Evolutionary conservation across 139 green algal species (phyloP), one percentile per base, ranked within the genome.

Genomic region (Mychonastes homosphaera): DNA sequence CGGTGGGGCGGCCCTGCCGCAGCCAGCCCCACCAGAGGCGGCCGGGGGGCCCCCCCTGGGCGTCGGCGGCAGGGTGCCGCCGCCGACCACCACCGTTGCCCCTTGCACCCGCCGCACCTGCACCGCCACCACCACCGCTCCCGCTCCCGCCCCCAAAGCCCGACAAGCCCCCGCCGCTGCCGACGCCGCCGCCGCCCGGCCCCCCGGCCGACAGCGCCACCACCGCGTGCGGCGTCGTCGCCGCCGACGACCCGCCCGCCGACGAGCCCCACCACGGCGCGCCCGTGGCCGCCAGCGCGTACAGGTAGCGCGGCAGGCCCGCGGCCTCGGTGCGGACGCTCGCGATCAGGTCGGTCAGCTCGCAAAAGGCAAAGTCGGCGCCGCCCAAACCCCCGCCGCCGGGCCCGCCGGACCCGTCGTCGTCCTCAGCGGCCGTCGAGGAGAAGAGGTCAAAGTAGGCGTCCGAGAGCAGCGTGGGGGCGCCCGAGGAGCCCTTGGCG

Each of bases 311-410:
- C 45, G 24, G 45, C 45, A 53, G 12, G 27, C 9, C 15, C 51
- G 16, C 51, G 30, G n/a, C 50, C 40, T 67, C 61, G 8, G 61
- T 60, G 3, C 46, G 13, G n/a, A 66, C 69, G 1, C 62, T 74
- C 41, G 34, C 58, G 56, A 67, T 67, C 30, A 62, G 73, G 36
- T 82, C 77, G 6, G 72, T 68, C 0, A 81, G 56, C 35, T 82
- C 70, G 12, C 35, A 24, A 8, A 87, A 28, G 23, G 79, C 35
- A 40, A 83, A 83, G 60, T 84, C 72, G 1, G 73, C 64, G 4
- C 56, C 63, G 57, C 68, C 68, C 3, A 58, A 56, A 10, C 49
- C 35, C 2, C 27, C 35, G n/a, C 49, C 34, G 27, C 26, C 23
- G 46, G n/a, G n/a, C n/a, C n/a, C n/a, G n/a, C n/a, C n/a, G n/a